These are phyloP conservation scores for Schizosaccharomyces osmophilus DNA, from an alignment of 805 yeast genomes.

Conservation along the genomic window DNA sequence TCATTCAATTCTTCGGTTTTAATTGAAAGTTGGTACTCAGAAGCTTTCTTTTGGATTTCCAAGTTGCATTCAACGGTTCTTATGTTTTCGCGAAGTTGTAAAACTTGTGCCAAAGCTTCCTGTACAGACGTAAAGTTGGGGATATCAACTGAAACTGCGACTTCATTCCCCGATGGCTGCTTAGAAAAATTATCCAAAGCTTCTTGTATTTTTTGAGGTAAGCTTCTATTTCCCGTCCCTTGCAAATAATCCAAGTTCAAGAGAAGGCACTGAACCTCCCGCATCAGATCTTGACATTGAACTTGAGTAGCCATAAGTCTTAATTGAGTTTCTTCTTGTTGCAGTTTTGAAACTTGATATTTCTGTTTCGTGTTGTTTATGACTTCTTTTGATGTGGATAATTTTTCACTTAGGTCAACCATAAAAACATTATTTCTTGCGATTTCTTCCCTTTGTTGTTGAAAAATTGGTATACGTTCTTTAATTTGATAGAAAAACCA, in stretches of 20 bases:
- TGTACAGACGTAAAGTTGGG: neutral
- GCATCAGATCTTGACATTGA: too few relatives aligned
- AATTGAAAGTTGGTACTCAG: neutral
- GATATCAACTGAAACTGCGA: neutral
- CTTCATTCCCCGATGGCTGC: neutral
- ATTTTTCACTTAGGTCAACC: neutral
- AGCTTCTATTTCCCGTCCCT: too few relatives aligned
- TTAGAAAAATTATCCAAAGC: neutral
- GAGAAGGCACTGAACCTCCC: too few relatives aligned
- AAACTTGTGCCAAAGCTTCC: neutral
- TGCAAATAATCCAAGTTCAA: too few relatives aligned
- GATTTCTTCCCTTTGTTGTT: neutral
- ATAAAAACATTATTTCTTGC: neutral
- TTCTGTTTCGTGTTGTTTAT: neutral
- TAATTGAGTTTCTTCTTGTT: neutral
- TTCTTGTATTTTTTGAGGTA: neutral
- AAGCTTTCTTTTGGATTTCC: neutral
- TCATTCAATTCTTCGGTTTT: neutral
- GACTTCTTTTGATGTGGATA: neutral
- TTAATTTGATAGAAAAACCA: neutral
- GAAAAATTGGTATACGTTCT: neutral
- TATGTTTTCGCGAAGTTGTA: neutral
- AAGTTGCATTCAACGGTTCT: neutral
- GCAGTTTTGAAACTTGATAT: neutral
- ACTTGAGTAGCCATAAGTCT: too few relatives aligned